Conservation (phyloP, 148 eudicot genomes). For the Silene conica region DNA sequence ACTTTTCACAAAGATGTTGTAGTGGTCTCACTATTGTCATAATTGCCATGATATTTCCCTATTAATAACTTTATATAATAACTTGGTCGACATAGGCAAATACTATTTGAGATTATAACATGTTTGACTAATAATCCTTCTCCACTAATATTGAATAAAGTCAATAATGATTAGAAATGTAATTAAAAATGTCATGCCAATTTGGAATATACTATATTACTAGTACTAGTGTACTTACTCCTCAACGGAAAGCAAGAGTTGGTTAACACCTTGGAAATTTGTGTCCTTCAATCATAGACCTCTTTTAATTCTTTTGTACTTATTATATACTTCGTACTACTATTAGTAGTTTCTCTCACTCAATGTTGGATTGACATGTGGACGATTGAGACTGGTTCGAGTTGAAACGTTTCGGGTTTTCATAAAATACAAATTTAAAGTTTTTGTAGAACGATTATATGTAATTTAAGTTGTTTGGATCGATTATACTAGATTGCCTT, state of each 20-base stretch:
- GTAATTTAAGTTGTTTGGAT: no score
- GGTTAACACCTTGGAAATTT: background rate
- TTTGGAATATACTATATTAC: background rate
- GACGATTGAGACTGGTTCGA: background rate
- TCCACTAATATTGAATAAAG: background rate
- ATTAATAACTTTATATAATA: no score
- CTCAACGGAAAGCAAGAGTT: conserved; percentile 3
- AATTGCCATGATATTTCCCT: background rate
- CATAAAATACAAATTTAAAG: no score
- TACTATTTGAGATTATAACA: background rate
- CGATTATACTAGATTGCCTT: no score
- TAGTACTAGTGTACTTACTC: background rate
- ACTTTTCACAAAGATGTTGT: no score
- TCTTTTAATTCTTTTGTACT: background rate
- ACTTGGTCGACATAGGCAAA: background rate
- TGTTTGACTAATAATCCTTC: background rate
- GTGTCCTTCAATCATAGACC: background rate
- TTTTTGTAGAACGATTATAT: no score
- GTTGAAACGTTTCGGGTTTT: background rate
- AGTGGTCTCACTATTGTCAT: no score
- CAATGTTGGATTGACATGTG: background rate
- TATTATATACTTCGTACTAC: background rate
- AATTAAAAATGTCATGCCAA: background rate
- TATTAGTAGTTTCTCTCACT: background rate
- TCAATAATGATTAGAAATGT: background rate